A percentile compares a stretch with the other conserved stretches of the same genome.
Conservation (phyloP, 2,329 filamentous ascomycete genomes). For the Rutstroemia sp. region DNA sequence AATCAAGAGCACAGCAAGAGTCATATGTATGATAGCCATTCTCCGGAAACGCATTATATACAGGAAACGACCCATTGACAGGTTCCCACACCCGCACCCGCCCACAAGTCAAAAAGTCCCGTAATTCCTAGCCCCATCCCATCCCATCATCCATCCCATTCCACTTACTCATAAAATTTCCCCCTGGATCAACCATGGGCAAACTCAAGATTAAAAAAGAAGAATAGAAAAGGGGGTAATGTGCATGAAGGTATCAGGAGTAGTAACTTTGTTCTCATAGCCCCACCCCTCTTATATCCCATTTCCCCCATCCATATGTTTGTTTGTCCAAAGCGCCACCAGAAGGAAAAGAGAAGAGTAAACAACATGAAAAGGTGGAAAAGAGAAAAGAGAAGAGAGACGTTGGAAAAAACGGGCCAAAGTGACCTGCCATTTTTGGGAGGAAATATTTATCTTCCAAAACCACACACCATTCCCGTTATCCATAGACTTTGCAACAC, state of each 20-base stretch:
- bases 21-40: constrained; percentile 8
- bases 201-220: too few relatives aligned
- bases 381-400: background rate
- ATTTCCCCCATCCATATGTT: too few relatives aligned
- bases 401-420: background rate
- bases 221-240: too few relatives aligned
- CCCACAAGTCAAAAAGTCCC: too few relatives aligned
- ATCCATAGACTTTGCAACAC: background rate
- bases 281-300: too few relatives aligned
- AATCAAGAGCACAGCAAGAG: background rate
- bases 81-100: too few relatives aligned
- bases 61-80: constrained; percentile 11
- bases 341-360: background rate
- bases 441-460: background rate
- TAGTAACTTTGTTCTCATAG: too few relatives aligned
- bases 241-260: too few relatives aligned
- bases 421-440: background rate
- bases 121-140: background rate
- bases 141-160: background rate
- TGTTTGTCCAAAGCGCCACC: too few relatives aligned
- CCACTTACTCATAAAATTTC: background rate
- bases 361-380: background rate
- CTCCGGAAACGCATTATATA: constrained; percentile 14
- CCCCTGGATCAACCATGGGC: too few relatives aligned
- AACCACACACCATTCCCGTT: background rate